Conservation (phyloP, 805 yeast species). For the Hanseniaspora taiwanica region DNA sequence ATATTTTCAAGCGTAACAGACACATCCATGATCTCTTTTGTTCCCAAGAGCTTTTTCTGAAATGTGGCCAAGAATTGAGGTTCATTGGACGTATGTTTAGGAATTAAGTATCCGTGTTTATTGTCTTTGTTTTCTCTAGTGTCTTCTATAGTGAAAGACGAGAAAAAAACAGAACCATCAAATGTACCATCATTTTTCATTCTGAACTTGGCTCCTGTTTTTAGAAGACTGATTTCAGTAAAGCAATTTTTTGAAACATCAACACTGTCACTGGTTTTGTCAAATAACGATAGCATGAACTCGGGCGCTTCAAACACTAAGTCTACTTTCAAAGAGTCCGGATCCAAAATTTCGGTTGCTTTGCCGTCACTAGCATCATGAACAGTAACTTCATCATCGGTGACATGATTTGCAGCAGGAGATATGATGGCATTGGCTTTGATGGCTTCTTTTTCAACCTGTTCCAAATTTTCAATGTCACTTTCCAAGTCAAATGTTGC, state of each 20-base stretch:
- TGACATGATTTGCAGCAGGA: constrained; percentile 14
- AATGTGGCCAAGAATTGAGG: constrained; percentile 58
- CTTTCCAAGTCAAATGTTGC: constrained; percentile 38
- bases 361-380: constrained; percentile 3
- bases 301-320: constrained; percentile 48
- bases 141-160: constrained; percentile 70
- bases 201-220: constrained; percentile 36
- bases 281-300: constrained; percentile 47
- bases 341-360: constrained; percentile 3
- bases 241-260: constrained; percentile 31
- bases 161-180: constrained; percentile 47
- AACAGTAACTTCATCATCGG: constrained; percentile 4
- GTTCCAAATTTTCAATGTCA: constrained; percentile 29
- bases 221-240: constrained; percentile 48
- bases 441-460: constrained; percentile 50
- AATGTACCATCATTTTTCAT: constrained; percentile 43
- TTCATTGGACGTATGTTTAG: constrained; percentile 45
- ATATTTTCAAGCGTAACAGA: constrained; percentile 36
- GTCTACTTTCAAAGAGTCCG: constrained; percentile 25
- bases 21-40: constrained; percentile 37
- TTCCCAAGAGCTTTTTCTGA: constrained; percentile 27
- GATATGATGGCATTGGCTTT: constrained; percentile 42
- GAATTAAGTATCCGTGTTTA: constrained; percentile 70
- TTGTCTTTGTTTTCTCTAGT: constrained; percentile 48
- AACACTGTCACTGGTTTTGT: constrained; percentile 29